Conservation (phyloP, 768 basidiomycete genomes). For the Boletus sp. region DNA sequence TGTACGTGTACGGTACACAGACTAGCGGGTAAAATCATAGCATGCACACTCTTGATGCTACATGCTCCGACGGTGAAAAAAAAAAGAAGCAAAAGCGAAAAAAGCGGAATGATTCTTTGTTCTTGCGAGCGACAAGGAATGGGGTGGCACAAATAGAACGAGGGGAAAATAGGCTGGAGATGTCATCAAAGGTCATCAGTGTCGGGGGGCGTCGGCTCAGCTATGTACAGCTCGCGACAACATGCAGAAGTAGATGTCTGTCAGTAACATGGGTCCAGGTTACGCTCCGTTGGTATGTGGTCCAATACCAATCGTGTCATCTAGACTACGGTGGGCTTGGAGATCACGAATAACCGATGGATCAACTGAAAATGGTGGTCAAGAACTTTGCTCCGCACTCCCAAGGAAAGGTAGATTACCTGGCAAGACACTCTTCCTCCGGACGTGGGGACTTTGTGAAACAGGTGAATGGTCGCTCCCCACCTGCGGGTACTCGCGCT, state of each 20-base stretch:
- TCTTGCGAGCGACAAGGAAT: conserved; percentile 14
- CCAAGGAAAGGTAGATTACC: conserved; percentile 43
- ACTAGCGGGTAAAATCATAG: conserved; percentile 20
- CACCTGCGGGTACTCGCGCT: conserved; percentile 70
- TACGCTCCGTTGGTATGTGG: conserved; percentile 31
- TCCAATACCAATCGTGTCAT: conserved; percentile 44
- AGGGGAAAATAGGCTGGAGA: conserved; percentile 18
- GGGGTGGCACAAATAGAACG: conserved; percentile 20
- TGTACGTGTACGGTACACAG: conserved; percentile 28
- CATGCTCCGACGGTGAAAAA: conserved; percentile 21
- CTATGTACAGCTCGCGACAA: conserved; percentile 26
- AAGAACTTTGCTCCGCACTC: conserved; percentile 7
- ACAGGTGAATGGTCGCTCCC: conserved; percentile 58
- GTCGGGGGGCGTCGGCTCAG: conserved; percentile 11
- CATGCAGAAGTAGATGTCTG: conserved; percentile 16
- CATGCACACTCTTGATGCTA: conserved; percentile 27
- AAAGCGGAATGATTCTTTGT: conserved; percentile 15
- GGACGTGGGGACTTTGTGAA: conserved; percentile 73
- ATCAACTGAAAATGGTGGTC: conserved; percentile 57
- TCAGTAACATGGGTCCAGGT: conserved; percentile 11
- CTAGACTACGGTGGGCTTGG: conserved; percentile 83
- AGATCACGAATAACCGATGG: conserved; percentile 85
- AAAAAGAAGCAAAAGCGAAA: conserved; percentile 7
- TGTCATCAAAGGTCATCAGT: conserved; percentile 33
- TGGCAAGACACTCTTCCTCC: conserved; percentile 93